Base-by-base conservation (phyloP, 371 early-diverging fungal species). In the Zopfochytrium polystomum region DNA sequence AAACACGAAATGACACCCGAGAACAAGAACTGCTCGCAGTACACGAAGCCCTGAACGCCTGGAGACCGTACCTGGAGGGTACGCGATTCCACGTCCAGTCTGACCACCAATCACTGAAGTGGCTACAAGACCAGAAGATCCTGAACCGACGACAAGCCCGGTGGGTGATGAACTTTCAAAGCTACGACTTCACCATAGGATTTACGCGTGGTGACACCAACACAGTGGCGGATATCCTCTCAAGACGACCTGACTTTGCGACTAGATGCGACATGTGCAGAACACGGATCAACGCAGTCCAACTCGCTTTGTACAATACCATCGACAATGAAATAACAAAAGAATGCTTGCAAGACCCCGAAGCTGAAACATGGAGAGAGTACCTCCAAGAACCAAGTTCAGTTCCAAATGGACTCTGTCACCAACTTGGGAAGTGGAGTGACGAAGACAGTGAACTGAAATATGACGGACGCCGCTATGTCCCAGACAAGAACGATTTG, bases 21-120 rank as follows among this genome's bases (percentile, higher is more conserved):
- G 80, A 82, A 38, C 80, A 78, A 54, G 82, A 85, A 55, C 27
- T 81, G 9, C 58, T 83, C 0, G 80, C 78, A 0, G 75, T 80
- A 30, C 48, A 76, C 9, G 73, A 64, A 2, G 35, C 68, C 2
- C 70, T 83, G 22, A 53, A 73, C 27, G 38, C 52, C 3, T 83
- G 76, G 78, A 68, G 76, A 1, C 79, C 67, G 38, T 81, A 72
- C 55, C 66, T 83, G 1, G 47, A 29, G 3, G 62, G 55, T 20
- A 25, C 34, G 23, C 22, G 20, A 22, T 13, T 42, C 52, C 46
- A 18, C 15, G 45, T 44, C 7, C 11, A 38, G 38, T 11, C 38
- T 18, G 7, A 38, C 18, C 38, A 38, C 38, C 38, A 38, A 7
- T 38, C 38, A 11, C 38, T 38, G 11, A 38, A 38, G 18, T 38